Conservation (phyloP, 2,329 filamentous ascomycete genomes). For the Phialocephala sp. region DNA sequence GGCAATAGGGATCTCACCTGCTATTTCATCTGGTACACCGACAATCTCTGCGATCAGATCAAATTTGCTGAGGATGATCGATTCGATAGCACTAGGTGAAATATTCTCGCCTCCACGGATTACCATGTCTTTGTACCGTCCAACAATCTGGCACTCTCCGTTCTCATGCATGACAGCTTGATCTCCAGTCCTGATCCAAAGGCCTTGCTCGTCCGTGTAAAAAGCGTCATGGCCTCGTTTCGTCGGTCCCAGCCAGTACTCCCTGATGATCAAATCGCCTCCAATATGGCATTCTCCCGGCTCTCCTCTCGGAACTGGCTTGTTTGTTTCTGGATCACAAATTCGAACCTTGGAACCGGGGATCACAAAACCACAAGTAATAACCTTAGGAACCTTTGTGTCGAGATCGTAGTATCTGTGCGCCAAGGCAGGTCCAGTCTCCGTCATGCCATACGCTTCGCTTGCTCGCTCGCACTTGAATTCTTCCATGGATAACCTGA, state of each 20-base stretch:
- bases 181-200: slow-evolving; percentile 90
- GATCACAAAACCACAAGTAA: slow-evolving; percentile 71
- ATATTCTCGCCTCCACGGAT: slow-evolving; percentile 95
- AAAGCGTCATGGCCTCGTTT: slow-evolving; percentile 72
- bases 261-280: slow-evolving; percentile 87
- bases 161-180: slow-evolving; percentile 82
- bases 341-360: slow-evolving; percentile 75
- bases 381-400: slow-evolving; percentile 61
- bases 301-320: slow-evolving; percentile 66
- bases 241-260: slow-evolving; percentile 76
- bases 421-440: slow-evolving; percentile 61
- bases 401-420: slow-evolving; percentile 67
- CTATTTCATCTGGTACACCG: slow-evolving; percentile 77
- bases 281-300: slow-evolving; percentile 80
- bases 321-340: slow-evolving; percentile 70
- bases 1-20: slow-evolving; percentile 84
- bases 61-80: slow-evolving; percentile 15
- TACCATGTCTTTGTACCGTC: slow-evolving; percentile 90
- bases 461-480: slow-evolving; percentile 28
- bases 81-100: slow-evolving; percentile 85
- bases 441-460: slow-evolving; percentile 56
- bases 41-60: slow-evolving; percentile 82
- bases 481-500: slow-evolving; percentile 6
- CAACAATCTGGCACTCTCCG: slow-evolving; percentile 85
- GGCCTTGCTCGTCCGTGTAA: slow-evolving; percentile 44